Evolutionary conservation across 106 monocot genomes (phyloP), one percentile per base, ranked within the genome.

Genomic region (Chionographis japonica): DNA sequence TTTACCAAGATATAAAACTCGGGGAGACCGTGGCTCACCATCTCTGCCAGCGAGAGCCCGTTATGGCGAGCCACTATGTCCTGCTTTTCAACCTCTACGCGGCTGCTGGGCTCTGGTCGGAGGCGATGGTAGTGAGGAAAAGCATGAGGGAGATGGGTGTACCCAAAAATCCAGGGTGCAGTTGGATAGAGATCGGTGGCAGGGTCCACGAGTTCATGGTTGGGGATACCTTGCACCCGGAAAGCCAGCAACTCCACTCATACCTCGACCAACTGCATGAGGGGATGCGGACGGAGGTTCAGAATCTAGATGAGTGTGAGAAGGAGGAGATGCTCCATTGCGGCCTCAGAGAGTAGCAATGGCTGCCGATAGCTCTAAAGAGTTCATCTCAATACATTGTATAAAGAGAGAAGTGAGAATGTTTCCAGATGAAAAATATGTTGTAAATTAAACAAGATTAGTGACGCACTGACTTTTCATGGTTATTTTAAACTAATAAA

Each of bases 81-180:
- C 72, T 95, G 12, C 86, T 95, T 5, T 95, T 86, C 3, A 95
- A 95, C 69, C 91, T 91, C 14, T 92, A 91, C 63, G 54, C 95
- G 5, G 81, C 84, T 4, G 77, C 74, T 27, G 86, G 91, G 11
- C 53, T 75, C 1, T 95, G 91, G 91, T 56, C 71, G 0, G 60
- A 86, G 63, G 79, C 91, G 18, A 78, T 68, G 63, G 84, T 84
- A 68, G 79, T 89, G 12, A 76, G 95, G 71, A 86, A 75, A 36
- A 74, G 55, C 8, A 95, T 95, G 95, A 86, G 80, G 71, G 77
- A 82, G 72, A 75, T 70, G 49, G 86, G 86, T 8, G 89, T 95
- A 10, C 84, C 60, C 40, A 95, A 95, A 62, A 86, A 88, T 37
- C 91, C 91, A 2, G 95, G 95, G 4, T 86, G 75, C 60, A 91